A percentile compares a stretch with the other conserved stretches of the same genome.
Conservation (phyloP, 345 rosid species). For the Eucalyptus dawsonii region DNA sequence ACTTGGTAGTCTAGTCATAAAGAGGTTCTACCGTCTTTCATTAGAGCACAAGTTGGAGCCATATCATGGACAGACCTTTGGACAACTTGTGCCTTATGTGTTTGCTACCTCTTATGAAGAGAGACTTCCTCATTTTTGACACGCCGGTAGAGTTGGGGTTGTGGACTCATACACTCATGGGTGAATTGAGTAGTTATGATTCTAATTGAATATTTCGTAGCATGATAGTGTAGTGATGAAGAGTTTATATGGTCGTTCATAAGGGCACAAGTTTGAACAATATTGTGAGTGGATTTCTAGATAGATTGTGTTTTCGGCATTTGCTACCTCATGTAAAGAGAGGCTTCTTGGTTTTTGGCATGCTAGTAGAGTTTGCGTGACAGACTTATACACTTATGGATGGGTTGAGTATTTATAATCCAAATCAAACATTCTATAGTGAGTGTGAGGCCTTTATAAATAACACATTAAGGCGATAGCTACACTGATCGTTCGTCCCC, state of each 20-base stretch:
- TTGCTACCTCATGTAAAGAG: background rate
- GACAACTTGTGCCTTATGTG: background rate
- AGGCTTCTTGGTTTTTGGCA: background rate
- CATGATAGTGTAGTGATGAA: background rate
- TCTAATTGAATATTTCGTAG: background rate
- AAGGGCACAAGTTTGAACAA: background rate
- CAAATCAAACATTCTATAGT: rapidly evolving
- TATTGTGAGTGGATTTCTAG: background rate
- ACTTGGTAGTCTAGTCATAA: background rate
- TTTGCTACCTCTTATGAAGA: background rate
- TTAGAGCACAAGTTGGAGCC: background rate
- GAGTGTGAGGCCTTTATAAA: background rate
- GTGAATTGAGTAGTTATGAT: background rate
- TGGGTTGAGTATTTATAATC: background rate
- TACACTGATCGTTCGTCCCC: rapidly evolving
- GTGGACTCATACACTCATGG: background rate
- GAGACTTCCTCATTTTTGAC: background rate
- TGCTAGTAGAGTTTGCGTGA: background rate
- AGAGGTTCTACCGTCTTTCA: background rate
- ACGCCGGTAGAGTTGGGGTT: background rate
- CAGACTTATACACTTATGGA: rapidly evolving
- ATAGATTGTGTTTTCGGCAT: rapidly evolving
- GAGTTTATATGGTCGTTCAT: background rate
- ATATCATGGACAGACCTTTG: background rate
- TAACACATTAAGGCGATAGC: background rate